Base-by-base conservation (phyloP, 768 basidiomycete genomes). In the Clathrus columnatus region DNA sequence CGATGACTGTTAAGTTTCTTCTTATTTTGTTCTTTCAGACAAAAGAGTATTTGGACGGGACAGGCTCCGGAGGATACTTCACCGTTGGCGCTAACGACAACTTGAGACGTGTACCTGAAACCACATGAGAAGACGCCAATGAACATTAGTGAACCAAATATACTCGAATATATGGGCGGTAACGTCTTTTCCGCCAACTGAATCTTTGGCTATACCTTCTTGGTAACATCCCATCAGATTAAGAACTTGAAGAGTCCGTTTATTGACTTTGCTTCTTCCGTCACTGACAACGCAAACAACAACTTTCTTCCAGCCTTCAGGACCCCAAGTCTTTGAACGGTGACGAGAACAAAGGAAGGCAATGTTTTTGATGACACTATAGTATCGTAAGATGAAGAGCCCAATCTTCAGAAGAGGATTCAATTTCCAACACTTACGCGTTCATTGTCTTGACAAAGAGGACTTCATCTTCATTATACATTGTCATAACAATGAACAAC, bases 1-100 rank as follows among this genome's bases (percentile, higher is more conserved):
- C 93, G 80, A 64, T 96, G 92, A 62, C 86, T 88, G 73, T 95
- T 95, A 62, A 95, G 77, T 68, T 96, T 95, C 77, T 95, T 94
- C 77, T 92, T 92, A 77, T 94, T 96, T 72, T 91, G 88, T 68
- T 94, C 91, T 70, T 94, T 94, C 64, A 94, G 73, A 65, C 91
- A 92, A 73, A 93, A 93, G 46, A 98, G 73, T 61, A 90, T 77
- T 69, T 93, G 94, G 57, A 91, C 82, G 0, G 92, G 84, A 63
- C 87, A 89, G 0, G 78, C 70, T n/a, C 83, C 80, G 50, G 77
- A 74, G 0, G 83, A 81, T 11, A 92, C 85, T 67, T 94, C 91
- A 23, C 91, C 91, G 0, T 75, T 75, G 10, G 87, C 85, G 5
- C 85, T 83, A 45, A 88, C 88, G 48, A 91, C 71, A 32, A 88